Evolutionary conservation across 225 moss, liverwort and hornwort genomes (phyloP).

Genomic region (Anthoceros angustus): DNA sequence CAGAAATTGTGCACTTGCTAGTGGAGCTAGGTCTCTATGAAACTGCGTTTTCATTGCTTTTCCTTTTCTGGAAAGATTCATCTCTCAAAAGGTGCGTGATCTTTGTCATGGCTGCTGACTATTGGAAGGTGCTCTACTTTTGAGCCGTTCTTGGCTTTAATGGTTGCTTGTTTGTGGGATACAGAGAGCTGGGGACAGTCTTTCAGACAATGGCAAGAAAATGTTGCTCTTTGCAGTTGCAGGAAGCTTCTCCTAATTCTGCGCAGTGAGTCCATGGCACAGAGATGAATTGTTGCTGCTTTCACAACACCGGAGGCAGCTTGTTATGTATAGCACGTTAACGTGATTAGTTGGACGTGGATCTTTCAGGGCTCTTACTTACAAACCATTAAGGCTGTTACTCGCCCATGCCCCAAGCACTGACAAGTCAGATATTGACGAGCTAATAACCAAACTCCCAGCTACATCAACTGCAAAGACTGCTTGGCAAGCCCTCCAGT

Average conservation of each 20-base stretch:
- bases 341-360: neutral
- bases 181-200: constrained; percentile 71
- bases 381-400: neutral
- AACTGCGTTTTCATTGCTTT: constrained; percentile 81
- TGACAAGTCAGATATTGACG: constrained; percentile 21
- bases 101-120: neutral
- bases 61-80: constrained; percentile 94
- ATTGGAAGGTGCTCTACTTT: neutral
- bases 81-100: constrained; percentile 37
- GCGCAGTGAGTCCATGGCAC: constrained; percentile 19
- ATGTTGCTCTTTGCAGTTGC: constrained; percentile 81
- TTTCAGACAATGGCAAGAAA: constrained; percentile 83
- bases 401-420: constrained; percentile 23
- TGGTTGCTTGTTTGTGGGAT: constrained; percentile 5
- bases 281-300: neutral
- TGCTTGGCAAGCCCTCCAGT: constrained; percentile 68
- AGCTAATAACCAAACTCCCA: constrained; percentile 31
- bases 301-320: neutral
- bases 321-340: neutral
- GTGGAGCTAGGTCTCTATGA: constrained; percentile 68
- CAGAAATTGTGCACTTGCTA: constrained; percentile 65
- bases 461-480: constrained; percentile 45
- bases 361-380: neutral
- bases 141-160: no score
- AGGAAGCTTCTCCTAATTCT: constrained; percentile 37